Percentiles rank a stretch among this genome's conserved stretches.
Evolutionary conservation across 1,139 yeast species (phyloP).

Genomic region (Zhuliangozyma blackwelliae): DNA sequence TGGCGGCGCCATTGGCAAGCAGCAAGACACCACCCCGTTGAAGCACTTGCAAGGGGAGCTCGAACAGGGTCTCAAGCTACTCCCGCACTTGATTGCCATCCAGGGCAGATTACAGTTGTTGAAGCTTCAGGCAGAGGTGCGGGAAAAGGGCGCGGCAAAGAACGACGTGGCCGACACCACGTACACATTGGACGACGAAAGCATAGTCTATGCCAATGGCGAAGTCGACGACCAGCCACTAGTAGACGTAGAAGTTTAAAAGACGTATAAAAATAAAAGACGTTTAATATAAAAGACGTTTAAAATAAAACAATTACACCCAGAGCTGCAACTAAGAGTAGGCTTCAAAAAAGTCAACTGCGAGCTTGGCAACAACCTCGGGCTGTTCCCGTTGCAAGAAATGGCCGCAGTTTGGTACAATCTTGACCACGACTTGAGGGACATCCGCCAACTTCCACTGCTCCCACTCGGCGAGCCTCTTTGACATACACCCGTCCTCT

Average conservation of each 20-base stretch:
- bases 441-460: slow-evolving; percentile 16
- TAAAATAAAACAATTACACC: not conserved
- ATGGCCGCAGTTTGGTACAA: slow-evolving; percentile 33
- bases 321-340: not conserved
- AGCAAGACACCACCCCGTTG: slow-evolving; percentile 26
- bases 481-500: slow-evolving; percentile 39
- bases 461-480: slow-evolving; percentile 24
- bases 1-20: slow-evolving; percentile 38
- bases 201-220: slow-evolving; percentile 35
- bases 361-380: slow-evolving; percentile 20
- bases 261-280: not conserved
- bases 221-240: slow-evolving; percentile 31
- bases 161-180: slow-evolving; percentile 8
- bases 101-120: slow-evolving; percentile 44
- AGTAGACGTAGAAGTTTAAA: not conserved
- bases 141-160: slow-evolving; percentile 19
- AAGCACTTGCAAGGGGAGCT: slow-evolving; percentile 27
- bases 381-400: slow-evolving; percentile 43
- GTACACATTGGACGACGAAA: slow-evolving; percentile 12
- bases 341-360: slow-evolving; percentile 25
- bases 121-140: slow-evolving; percentile 35
- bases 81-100: slow-evolving; percentile 38
- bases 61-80: slow-evolving; percentile 26
- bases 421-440: slow-evolving; percentile 25
- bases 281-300: not conserved